Evolutionary conservation across 2,329 filamentous ascomycete genomes (phyloP).

Genomic region (Epichloe gansuensis): DNA sequence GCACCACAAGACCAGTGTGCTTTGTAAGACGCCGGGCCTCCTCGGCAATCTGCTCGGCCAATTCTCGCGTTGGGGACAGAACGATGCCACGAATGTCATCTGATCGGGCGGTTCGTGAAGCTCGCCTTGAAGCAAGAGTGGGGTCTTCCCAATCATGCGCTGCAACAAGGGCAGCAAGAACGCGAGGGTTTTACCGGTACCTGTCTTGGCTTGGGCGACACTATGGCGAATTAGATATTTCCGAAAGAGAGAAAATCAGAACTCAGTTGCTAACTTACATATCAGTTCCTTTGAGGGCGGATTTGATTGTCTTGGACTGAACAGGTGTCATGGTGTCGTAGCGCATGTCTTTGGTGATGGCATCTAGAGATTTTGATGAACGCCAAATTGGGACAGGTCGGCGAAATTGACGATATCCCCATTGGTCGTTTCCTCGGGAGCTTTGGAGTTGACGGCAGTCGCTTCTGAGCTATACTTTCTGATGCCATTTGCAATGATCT

Average conservation of each 20-base stretch:
- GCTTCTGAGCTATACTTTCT: constrained; percentile 31
- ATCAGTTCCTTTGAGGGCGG: constrained; percentile 68
- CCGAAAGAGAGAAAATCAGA: background rate
- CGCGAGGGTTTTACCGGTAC: constrained; percentile 90
- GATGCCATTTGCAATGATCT: constrained; percentile 13
- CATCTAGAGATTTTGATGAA: constrained; percentile 55
- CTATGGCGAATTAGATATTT: constrained; percentile 28
- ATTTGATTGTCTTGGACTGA: constrained; percentile 70
- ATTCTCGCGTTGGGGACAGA: constrained; percentile 68
- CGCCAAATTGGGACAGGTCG: constrained; percentile 33
- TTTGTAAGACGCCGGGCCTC: constrained; percentile 60
- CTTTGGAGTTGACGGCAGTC: constrained; percentile 13
- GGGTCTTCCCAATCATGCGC: constrained; percentile 58
- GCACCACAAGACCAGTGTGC: constrained; percentile 53
- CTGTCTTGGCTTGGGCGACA: constrained; percentile 89
- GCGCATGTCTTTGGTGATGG: constrained; percentile 60
- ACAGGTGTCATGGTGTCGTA: constrained; percentile 88
- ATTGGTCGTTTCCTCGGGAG: constrained; percentile 8
- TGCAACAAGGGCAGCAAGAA: constrained; percentile 83
- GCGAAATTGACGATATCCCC: constrained; percentile 27
- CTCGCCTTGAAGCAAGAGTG: constrained; percentile 37
- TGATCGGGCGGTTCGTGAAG: constrained; percentile 25
- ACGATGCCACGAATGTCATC: constrained; percentile 58
- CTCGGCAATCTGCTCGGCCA: constrained; percentile 67
- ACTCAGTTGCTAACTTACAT: constrained; percentile 47